phyloP scores from a whole-genome alignment of 371 early-diverging fungal species.

The Zychaea mexicana region DNA sequence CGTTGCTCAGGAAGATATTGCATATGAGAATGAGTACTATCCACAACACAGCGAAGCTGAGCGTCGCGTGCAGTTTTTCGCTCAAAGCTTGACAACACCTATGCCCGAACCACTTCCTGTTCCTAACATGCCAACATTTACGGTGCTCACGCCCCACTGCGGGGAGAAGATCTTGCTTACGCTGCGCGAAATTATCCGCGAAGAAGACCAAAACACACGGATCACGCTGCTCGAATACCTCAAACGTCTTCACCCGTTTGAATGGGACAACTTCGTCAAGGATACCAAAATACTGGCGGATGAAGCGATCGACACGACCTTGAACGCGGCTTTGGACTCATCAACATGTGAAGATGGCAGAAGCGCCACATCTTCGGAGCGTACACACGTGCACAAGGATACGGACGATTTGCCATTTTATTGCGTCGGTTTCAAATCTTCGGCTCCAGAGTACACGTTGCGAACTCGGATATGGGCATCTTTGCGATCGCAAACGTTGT shows the following conservation, averaged over 20 bases:
- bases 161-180: constrained; percentile 86
- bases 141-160: constrained; percentile 88
- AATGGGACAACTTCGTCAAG: constrained; percentile 91
- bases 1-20: constrained; percentile 78
- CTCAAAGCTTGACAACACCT: constrained; percentile 82
- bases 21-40: constrained; percentile 76
- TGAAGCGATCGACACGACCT: constrained; percentile 26
- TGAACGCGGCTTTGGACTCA: not conserved
- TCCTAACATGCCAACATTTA: constrained; percentile 85
- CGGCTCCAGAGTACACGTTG: constrained; percentile 80
- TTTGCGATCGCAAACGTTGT: constrained; percentile 84
- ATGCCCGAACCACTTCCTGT: constrained; percentile 87
- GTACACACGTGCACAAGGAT: constrained; percentile 27
- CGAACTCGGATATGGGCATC: constrained; percentile 92
- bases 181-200: constrained; percentile 81
- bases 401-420: constrained; percentile 81
- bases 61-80: constrained; percentile 88
- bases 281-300: constrained; percentile 83
- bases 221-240: constrained; percentile 85
- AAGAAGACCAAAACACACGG: constrained; percentile 78
- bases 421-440: constrained; percentile 82
- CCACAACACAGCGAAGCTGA: constrained; percentile 80
- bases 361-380: constrained; percentile 5
- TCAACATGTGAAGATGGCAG: not conserved
- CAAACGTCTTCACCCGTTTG: constrained; percentile 79